Evolutionary conservation across 2,329 filamentous ascomycete genomes (phyloP), one percentile per base, ranked within the genome.

Genomic region (Talaromyces albobiverticillius): DNA sequence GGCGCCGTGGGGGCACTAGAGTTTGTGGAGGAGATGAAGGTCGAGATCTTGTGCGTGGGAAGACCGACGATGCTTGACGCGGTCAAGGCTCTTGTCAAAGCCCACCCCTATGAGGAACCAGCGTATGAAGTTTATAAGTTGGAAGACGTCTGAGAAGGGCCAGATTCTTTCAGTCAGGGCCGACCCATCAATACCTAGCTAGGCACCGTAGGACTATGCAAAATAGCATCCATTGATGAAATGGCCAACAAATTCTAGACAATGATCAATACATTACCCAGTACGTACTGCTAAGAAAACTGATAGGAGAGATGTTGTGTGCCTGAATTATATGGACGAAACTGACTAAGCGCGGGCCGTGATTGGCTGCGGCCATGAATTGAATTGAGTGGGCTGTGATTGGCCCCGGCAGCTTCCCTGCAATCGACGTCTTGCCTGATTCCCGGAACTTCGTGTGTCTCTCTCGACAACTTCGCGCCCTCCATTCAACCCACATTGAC

Each of bases 81-180:
- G 2, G 75, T 77, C 14, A 60, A 70, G 56, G 72, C 66, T 34
- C 60, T 77, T 61, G 57, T 72, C 22, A 65, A 66, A 55, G 69
- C 70, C n/a, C 75, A 77, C 67, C 75, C 75, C 4, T 77, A 76
- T 59, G 75, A 77, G 52, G 71, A 75, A 57, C 70, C 73, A 22
- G 71, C 68, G 11, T 75, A 75, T 62, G 73, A 74, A 57, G 74
- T 76, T 20, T 72, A 71, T 57, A 73, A 68, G 57, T 64, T 75
- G 62, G 75, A 77, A 59, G 62, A 73, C 60, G 63, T 75, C n/a
- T 57, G 46, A 55, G 34, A n/a, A n/a, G n/a, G n/a, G n/a, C n/a
- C 22, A 29, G 29, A 20, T 18, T 7, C n/a, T 36, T 16, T n/a
- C n/a, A n/a, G n/a, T n/a, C n/a, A n/a, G n/a, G n/a, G n/a, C n/a